Evolutionary conservation across 352 stramenopile species (phyloP).

Genomic region (Detonula confervacea): DNA sequence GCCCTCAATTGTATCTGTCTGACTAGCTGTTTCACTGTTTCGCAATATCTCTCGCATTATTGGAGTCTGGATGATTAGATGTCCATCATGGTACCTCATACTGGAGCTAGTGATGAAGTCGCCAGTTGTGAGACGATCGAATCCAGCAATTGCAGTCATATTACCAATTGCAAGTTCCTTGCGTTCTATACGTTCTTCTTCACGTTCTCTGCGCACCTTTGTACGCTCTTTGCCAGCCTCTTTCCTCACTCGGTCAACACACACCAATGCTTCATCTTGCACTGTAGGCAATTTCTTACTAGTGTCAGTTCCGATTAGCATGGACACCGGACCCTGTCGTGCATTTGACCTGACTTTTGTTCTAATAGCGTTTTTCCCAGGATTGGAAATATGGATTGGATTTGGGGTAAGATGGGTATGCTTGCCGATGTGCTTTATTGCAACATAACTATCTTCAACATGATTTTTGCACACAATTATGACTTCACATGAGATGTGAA

Average conservation of each 20-base stretch:
- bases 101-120: background rate
- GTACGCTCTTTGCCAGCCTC: background rate
- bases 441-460: background rate
- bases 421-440: background rate
- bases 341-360: background rate
- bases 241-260: background rate
- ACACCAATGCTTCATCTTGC: background rate
- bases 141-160: background rate
- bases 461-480: background rate
- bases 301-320: background rate
- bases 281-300: background rate
- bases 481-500: background rate
- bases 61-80: background rate
- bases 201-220: background rate
- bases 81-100: background rate
- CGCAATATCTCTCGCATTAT: conserved; percentile 6
- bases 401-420: background rate
- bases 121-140: background rate
- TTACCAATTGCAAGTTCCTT: background rate
- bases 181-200: background rate
- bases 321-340: background rate
- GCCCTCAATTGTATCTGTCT: conserved; percentile 10
- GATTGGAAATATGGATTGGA: background rate
- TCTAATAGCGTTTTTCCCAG: background rate
- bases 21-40: background rate